A percentile compares a stretch with the other conserved stretches of the same genome.
Conservation (phyloP, 2,329 filamentous ascomycete genomes). For the Talaromyces sp. region DNA sequence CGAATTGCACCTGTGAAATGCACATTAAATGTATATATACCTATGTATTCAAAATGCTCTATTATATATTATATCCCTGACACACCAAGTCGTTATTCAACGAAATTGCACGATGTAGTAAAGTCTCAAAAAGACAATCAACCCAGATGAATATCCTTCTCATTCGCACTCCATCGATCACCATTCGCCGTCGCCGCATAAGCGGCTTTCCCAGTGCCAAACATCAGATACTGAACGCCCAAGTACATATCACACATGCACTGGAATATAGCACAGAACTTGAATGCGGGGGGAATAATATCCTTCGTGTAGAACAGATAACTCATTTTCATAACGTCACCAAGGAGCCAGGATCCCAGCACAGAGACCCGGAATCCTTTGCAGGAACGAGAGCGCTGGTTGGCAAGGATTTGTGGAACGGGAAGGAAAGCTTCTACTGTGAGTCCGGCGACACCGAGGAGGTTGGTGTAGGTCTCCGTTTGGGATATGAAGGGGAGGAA, state of each 20-base stretch:
- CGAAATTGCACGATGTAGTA: background rate
- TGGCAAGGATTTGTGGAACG: conserved; percentile 47
- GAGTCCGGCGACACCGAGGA: conserved; percentile 46
- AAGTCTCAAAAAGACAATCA: conserved; percentile 21
- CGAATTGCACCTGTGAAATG: background rate
- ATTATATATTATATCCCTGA: background rate
- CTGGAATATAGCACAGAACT: conserved; percentile 49
- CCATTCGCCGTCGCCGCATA: conserved; percentile 25
- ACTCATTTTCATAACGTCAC: conserved; percentile 50
- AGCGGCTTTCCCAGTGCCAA: conserved; percentile 31
- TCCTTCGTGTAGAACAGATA: conserved; percentile 47
- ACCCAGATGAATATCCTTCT: conserved; percentile 41
- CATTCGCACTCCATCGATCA: conserved; percentile 28
- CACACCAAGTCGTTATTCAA: background rate
- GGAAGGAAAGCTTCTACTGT: conserved; percentile 48
- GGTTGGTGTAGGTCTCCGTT: conserved; percentile 41
- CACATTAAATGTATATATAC: background rate
- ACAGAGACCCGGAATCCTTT: conserved; percentile 50
- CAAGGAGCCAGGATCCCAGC: conserved; percentile 46
- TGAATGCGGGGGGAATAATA: conserved; percentile 47
- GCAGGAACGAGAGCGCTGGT: conserved; percentile 47
- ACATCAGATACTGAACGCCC: conserved; percentile 48
- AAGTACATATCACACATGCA: conserved; percentile 47
- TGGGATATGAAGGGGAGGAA: conserved; percentile 48
- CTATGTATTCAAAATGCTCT: background rate